A percentile compares a stretch with the other conserved stretches of the same genome.
Evolutionary conservation across 1,139 yeast species (phyloP).

Genomic region (Hyphopichia pseudoburtonii): DNA sequence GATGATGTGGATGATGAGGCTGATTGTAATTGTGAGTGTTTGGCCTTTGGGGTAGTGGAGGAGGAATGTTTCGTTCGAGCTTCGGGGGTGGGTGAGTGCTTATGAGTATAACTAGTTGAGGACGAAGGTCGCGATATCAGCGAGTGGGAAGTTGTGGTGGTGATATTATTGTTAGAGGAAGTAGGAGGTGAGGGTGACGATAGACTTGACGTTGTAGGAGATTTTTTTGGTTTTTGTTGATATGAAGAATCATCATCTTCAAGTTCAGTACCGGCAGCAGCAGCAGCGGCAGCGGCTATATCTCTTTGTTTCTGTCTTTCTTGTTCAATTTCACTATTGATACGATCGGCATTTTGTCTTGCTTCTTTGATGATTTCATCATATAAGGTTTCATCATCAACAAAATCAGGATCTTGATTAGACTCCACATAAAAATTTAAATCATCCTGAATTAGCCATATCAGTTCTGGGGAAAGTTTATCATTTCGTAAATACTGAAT

Average conservation of each 20-base stretch:
- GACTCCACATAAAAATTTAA: conserved; percentile 39
- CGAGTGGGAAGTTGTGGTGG: conserved; percentile 6
- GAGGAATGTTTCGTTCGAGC: not conserved
- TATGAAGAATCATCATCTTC: conserved; percentile 1
- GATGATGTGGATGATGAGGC: conserved; percentile 6
- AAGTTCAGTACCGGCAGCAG: not conserved
- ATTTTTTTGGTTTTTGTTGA: conserved; percentile 4
- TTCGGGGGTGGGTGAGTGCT: conserved; percentile 2
- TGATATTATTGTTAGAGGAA: not conserved
- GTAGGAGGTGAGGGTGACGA: conserved; percentile 2
- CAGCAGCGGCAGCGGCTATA: too few relatives aligned
- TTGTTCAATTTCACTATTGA: conserved; percentile 1
- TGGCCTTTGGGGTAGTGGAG: conserved; percentile 4
- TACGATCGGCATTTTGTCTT: conserved; percentile 4
- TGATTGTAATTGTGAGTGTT: conserved; percentile 13
- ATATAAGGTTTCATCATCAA: conserved; percentile 40
- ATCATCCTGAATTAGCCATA: conserved; percentile 41
- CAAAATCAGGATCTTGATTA: conserved; percentile 40
- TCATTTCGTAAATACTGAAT: conserved; percentile 31
- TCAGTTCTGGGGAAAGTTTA: conserved; percentile 31
- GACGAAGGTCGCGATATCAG: conserved; percentile 6
- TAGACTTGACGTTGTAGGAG: conserved; percentile 1
- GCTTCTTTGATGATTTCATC: conserved; percentile 38
- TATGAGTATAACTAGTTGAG: not conserved
- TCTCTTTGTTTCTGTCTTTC: not conserved